Evolutionary conservation across 768 basidiomycete species (phyloP).

Genomic region (Chalciporus chontae): DNA sequence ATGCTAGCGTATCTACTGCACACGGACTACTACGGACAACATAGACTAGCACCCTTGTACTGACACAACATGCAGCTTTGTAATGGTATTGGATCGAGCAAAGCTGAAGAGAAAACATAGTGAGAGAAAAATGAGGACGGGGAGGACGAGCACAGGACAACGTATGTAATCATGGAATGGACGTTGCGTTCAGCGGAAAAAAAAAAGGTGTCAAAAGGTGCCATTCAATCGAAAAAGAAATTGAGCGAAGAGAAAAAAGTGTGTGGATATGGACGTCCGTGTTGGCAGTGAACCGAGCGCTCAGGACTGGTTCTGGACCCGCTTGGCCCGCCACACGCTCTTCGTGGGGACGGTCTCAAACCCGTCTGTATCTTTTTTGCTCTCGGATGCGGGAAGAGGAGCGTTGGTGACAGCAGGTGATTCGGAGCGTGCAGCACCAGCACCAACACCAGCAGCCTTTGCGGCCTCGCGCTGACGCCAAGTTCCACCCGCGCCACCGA

Average conservation of each 20-base stretch:
- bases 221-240: constrained; percentile 7
- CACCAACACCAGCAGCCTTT: constrained; percentile 28
- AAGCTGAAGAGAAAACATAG: not conserved
- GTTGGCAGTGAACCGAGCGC: not conserved
- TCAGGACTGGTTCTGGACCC: constrained; percentile 11
- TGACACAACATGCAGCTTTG: constrained; percentile 12
- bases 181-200: not conserved
- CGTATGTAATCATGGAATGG: too few relatives aligned
- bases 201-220: not conserved
- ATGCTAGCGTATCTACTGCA: constrained; percentile 4
- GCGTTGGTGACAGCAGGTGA: constrained; percentile 8
- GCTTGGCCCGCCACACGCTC: constrained; percentile 23
- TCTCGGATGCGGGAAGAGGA: constrained; percentile 36
- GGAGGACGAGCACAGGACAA: not conserved
- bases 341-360: constrained; percentile 55
- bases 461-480: constrained; percentile 62
- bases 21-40: constrained; percentile 10
- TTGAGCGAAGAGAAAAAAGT: not conserved
- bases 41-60: constrained; percentile 12
- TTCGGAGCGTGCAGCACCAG: constrained; percentile 27
- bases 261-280: not conserved
- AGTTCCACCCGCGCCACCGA: constrained; percentile 37
- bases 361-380: constrained; percentile 60
- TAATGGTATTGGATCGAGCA: constrained; percentile 14
- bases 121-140: not conserved